A percentile compares a stretch with the other conserved stretches of the same genome.
Conservation (phyloP, 345 rosid genomes). For the Barbarea vulgaris region DNA sequence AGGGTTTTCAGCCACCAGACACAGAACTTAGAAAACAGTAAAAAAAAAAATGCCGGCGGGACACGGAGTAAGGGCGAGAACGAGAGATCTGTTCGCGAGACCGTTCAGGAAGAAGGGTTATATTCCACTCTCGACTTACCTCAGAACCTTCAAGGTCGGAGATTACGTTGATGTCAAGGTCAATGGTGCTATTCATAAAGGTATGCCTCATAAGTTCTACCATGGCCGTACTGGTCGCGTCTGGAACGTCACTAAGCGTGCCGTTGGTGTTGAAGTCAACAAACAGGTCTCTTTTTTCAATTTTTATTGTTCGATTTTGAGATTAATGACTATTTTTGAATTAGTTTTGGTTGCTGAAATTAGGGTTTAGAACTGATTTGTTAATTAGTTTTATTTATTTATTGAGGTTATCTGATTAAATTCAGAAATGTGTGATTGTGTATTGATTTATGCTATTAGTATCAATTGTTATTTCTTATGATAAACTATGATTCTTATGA, state of each 20-base stretch:
- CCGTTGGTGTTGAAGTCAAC: slow-evolving; percentile 77
- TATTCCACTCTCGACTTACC: slow-evolving; percentile 66
- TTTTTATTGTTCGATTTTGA: not conserved
- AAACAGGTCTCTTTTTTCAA: slow-evolving; percentile 48
- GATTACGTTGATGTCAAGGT: slow-evolving; percentile 72
- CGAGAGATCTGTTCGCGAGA: slow-evolving; percentile 66
- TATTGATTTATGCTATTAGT: not conserved
- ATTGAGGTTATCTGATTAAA: not conserved
- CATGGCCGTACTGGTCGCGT: slow-evolving; percentile 77
- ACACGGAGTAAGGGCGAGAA: slow-evolving; percentile 61
- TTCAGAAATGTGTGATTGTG: not conserved
- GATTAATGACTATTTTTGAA: not conserved
- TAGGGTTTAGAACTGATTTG: not conserved
- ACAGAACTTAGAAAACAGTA: not conserved
- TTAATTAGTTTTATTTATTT: not conserved
- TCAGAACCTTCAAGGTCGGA: slow-evolving; percentile 66
- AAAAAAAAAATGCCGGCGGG: slow-evolving; percentile 60
- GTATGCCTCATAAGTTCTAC: slow-evolving; percentile 85
- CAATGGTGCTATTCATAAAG: slow-evolving; percentile 76
- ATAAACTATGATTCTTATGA: not conserved
- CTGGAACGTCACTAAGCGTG: slow-evolving; percentile 84
- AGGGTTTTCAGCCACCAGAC: slow-evolving; percentile 26
- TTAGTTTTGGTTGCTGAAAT: not conserved
- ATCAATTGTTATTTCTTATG: not conserved
- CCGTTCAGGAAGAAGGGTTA: slow-evolving; percentile 79